These are phyloP conservation scores for Metschnikowia noctiluminum DNA, from an alignment of 805 yeast genomes.

Conservation along the genomic window DNA sequence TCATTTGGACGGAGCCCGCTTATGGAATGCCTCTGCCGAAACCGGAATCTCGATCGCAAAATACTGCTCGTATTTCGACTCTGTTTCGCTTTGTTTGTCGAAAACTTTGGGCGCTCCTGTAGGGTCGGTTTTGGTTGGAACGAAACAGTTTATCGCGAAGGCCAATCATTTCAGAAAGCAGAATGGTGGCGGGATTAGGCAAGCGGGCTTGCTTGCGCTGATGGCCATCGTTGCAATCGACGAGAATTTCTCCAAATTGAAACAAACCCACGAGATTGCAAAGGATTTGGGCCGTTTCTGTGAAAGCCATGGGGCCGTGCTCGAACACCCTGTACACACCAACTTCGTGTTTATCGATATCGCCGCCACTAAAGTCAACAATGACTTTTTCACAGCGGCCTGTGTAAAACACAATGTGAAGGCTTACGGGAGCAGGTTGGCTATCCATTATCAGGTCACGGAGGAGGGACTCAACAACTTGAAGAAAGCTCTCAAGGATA, in stretches of 20 bases:
- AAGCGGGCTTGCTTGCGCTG: conserved; percentile 37
- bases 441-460: conserved; percentile 37
- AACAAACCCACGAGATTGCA: conserved; percentile 33
- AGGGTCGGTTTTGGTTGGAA: conserved; percentile 40
- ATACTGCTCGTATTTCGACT: conserved; percentile 38
- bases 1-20: conserved; percentile 44
- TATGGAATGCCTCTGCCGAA: conserved; percentile 43
- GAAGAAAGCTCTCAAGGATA: conserved; percentile 16
- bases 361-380: conserved; percentile 28
- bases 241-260: conserved; percentile 33
- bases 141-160: conserved; percentile 29
- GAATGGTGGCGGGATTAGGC: conserved; percentile 44
- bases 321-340: conserved; percentile 39
- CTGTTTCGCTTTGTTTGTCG: conserved; percentile 42
- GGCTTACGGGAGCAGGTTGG: conserved; percentile 20
- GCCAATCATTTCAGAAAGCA: conserved; percentile 46
- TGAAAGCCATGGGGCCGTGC: conserved; percentile 24
- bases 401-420: conserved; percentile 20
- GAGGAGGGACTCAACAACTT: conserved; percentile 29
- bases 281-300: conserved; percentile 33
- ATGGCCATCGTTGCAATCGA: conserved; percentile 43
- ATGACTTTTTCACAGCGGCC: conserved; percentile 20
- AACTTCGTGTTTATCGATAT: conserved; percentile 41
- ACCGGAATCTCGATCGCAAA: conserved; percentile 39
- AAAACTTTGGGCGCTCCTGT: conserved; percentile 44